Conservation (phyloP, 441 rosid genomes). For the Gossypium lobatum region DNA sequence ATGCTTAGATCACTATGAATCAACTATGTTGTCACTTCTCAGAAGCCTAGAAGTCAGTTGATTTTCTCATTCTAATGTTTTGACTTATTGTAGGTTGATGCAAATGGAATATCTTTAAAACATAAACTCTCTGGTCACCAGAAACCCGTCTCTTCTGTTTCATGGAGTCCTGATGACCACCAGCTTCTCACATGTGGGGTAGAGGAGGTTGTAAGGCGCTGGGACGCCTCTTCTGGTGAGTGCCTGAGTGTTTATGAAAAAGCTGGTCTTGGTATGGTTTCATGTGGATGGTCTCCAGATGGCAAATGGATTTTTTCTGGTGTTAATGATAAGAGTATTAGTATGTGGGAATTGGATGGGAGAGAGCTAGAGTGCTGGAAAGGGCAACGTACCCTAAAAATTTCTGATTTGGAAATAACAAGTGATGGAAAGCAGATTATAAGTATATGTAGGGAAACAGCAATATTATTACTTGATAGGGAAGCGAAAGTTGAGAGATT, state of each 20-base stretch:
- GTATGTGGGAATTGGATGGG: conserved; percentile 55
- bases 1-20: background rate
- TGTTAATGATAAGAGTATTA: conserved; percentile 44
- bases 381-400: conserved; percentile 40
- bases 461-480: conserved; percentile 46
- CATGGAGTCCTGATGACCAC: conserved; percentile 56
- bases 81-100: conserved; percentile 33
- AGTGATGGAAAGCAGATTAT: conserved; percentile 57
- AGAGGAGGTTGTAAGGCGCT: conserved; percentile 48
- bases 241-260: conserved; percentile 52
- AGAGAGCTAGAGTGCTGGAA: conserved; percentile 48
- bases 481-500: conserved; percentile 40
- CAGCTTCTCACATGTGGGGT: conserved; percentile 57
- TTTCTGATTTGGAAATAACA: conserved; percentile 59
- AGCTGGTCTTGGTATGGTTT: conserved; percentile 40
- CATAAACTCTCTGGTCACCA: conserved; percentile 47
- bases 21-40: background rate
- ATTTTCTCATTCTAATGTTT: background rate
- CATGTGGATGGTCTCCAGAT: conserved; percentile 60
- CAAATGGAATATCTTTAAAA: conserved; percentile 28
- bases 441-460: conserved; percentile 42
- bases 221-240: conserved; percentile 55
- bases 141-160: conserved; percentile 42
- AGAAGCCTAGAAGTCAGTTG: conserved; percentile 6
- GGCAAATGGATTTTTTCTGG: conserved; percentile 46